Conservation (phyloP, 225 moss, liverwort and hornwort genomes). For the Ulota crispa region DNA sequence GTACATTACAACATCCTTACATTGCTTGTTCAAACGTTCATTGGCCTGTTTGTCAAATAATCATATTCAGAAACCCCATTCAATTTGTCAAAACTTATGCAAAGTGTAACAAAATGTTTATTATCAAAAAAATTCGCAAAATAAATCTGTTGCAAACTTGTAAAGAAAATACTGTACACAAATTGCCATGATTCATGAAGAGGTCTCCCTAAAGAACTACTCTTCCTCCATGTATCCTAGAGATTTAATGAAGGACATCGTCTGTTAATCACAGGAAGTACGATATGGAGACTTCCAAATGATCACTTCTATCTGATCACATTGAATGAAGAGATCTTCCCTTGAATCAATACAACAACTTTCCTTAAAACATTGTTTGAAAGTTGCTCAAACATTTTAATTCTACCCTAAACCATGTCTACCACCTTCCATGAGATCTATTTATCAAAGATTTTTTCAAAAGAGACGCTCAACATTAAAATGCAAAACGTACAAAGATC, state of each 20-base stretch:
- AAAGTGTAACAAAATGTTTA: background rate
- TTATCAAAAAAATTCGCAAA: background rate
- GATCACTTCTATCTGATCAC: background rate
- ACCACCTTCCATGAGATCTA: background rate
- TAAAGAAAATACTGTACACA: no score
- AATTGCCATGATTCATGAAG: no score
- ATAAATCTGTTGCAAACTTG: no score
- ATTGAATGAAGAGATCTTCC: background rate
- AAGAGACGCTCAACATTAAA: background rate
- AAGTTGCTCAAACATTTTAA: background rate
- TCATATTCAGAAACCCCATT: background rate
- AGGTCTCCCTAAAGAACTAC: background rate
- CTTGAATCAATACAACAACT: background rate
- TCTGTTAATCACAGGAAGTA: no score
- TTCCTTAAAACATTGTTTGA: background rate
- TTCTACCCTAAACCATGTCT: background rate
- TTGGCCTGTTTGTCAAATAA: slow-evolving; percentile 29
- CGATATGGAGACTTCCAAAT: no score
- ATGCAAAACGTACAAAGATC: no score
- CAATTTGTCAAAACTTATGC: background rate
- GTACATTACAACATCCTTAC: slow-evolving; percentile 27
- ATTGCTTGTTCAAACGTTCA: slow-evolving; percentile 33
- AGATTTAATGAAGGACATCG: no score
- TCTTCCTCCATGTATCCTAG: no score
- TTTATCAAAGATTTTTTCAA: background rate